These are phyloP conservation scores for Salix koriyanagi DNA, from an alignment of 345 rosid species.

Conservation along the genomic window DNA sequence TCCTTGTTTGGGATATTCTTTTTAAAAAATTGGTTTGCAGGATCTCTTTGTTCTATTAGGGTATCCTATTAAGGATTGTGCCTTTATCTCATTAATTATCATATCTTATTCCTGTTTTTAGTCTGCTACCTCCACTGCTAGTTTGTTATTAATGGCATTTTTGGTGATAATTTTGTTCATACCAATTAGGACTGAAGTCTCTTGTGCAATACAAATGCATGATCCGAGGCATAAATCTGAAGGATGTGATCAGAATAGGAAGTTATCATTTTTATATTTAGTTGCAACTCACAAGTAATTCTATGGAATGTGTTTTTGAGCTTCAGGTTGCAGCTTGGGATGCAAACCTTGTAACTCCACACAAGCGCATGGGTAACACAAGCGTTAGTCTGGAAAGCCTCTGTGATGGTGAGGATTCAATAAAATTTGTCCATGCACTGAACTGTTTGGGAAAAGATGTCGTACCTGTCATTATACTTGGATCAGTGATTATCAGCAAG, in stretches of 20 bases:
- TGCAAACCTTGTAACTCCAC: slow-evolving; percentile 93
- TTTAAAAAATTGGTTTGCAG: background rate
- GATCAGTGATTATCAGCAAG: background rate
- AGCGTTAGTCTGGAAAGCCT: slow-evolving; percentile 50
- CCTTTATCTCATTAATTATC: background rate
- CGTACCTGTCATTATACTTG: background rate
- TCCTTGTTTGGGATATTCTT: background rate
- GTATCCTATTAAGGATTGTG: background rate
- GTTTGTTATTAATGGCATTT: background rate
- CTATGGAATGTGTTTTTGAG: background rate
- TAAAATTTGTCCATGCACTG: background rate
- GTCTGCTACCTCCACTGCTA: background rate
- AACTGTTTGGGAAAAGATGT: background rate
- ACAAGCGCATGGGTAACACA: slow-evolving; percentile 92
- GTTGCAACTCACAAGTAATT: background rate
- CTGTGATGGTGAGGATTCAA: slow-evolving; percentile 65
- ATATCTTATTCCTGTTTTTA: background rate
- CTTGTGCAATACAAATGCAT: background rate
- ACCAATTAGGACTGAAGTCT: background rate
- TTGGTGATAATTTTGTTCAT: too few relatives aligned
- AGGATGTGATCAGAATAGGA: background rate
- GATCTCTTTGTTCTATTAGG: background rate
- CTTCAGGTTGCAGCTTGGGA: slow-evolving; percentile 97
- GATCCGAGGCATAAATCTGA: background rate
- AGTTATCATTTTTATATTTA: background rate